phyloP scores from a whole-genome alignment of 257 asterid species.

The Gentiana straminea region DNA sequence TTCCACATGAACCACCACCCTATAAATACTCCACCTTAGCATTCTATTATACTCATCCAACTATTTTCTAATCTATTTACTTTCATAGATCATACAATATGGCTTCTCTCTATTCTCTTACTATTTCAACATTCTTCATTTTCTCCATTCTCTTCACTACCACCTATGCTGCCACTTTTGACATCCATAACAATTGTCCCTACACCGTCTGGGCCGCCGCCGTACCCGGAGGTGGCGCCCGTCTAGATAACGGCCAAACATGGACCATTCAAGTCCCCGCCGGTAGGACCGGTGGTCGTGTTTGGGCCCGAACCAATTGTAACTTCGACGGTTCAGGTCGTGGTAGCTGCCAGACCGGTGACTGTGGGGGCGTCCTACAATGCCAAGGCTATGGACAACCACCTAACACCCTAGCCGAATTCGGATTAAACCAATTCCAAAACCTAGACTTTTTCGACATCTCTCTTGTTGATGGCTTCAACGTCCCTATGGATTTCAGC shows the following conservation, averaged over 20 bases:
- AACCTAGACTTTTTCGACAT: conserved; percentile 48
- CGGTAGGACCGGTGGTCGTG: conserved; percentile 15
- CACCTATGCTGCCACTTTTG: conserved; percentile 18
- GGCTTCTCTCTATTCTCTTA: not conserved
- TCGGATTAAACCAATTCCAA: conserved; percentile 25
- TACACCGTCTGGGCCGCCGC: conserved; percentile 31
- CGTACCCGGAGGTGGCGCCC: conserved; percentile 21
- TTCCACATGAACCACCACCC: too few species aligned
- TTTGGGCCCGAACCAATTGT: conserved; percentile 32
- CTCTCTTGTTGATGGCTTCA: conserved; percentile 56
- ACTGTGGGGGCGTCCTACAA: conserved; percentile 21
- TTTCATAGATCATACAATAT: not conserved
- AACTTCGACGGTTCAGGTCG: conserved; percentile 17
- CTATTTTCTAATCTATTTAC: too few species aligned
- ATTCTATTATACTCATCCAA: too few species aligned
- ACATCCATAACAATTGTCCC: conserved; percentile 24
- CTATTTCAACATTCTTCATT: conserved; percentile 6
- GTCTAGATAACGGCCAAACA: conserved; percentile 13
- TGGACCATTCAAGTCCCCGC: conserved; percentile 14
- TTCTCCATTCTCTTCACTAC: conserved; percentile 1
- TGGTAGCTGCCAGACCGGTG: conserved; percentile 26
- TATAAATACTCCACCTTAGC: too few species aligned
- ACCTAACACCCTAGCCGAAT: conserved; percentile 55
- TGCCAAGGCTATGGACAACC: conserved; percentile 42
- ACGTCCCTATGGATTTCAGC: conserved; percentile 32